These are phyloP conservation scores for Exsudoporus frostii DNA, from an alignment of 768 basidiomycete genomes.

Conservation along the genomic window DNA sequence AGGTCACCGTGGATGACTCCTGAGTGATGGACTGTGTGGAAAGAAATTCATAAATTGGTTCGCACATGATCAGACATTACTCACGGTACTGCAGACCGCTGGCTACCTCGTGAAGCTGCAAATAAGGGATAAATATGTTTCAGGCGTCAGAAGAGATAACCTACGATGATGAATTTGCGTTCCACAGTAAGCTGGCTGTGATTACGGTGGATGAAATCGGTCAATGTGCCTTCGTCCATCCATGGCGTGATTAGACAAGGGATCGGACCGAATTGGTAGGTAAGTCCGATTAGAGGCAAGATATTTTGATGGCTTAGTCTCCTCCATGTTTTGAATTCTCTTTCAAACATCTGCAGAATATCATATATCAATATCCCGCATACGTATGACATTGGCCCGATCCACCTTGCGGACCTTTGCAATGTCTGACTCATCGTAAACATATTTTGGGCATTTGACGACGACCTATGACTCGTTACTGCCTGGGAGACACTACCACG, in stretches of 20 bases:
- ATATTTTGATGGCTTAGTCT: constrained; percentile 8
- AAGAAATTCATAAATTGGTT: background rate
- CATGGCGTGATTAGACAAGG: constrained; percentile 13
- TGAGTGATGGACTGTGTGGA: constrained; percentile 3
- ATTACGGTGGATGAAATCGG: constrained; percentile 4
- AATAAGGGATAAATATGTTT: background rate
- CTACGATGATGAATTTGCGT: constrained; percentile 1
- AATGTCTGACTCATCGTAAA: background rate
- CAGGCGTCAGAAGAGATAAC: background rate
- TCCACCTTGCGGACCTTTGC: constrained; percentile 8
- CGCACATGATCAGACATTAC: background rate
- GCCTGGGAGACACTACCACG: background rate
- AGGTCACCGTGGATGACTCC: constrained; percentile 15
- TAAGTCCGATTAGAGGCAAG: constrained; percentile 11
- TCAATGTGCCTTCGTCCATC: constrained; percentile 11
- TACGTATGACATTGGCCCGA: background rate
- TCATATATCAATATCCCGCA: background rate
- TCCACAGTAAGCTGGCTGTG: background rate
- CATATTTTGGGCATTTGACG: constrained; percentile 8
- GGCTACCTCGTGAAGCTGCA: constrained; percentile 9
- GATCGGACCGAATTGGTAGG: constrained; percentile 6
- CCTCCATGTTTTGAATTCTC: constrained; percentile 3
- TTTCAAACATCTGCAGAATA: constrained; percentile 6
- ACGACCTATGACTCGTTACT: constrained; percentile 2
- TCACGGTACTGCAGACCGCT: constrained; percentile 13